Conservation (phyloP, 345 rosid genomes). For the Salix exigua region DNA sequence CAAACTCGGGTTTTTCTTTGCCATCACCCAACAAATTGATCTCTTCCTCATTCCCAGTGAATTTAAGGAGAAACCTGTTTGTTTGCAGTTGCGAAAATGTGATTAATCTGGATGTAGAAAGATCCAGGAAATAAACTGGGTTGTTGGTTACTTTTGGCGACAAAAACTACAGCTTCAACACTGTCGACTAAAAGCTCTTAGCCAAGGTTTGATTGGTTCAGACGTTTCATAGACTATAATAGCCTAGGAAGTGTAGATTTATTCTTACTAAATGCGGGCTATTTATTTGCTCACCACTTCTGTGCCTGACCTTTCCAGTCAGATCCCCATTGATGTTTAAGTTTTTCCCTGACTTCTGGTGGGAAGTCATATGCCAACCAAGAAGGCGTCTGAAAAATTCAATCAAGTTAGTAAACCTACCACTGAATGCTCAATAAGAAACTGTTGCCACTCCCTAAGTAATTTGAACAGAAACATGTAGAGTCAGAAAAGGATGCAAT, state of each 20-base stretch:
- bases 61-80: conserved; percentile 75
- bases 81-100: background rate
- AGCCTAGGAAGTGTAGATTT: background rate
- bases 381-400: conserved; percentile 51
- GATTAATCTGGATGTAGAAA: background rate
- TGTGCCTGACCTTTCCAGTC: conserved; percentile 99
- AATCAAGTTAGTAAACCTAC: background rate
- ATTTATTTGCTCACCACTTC: conserved; percentile 61
- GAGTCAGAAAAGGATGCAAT: background rate
- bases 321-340: conserved; percentile 72
- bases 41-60: conserved; percentile 82
- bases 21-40: conserved; percentile 85
- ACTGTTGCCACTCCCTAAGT: background rate
- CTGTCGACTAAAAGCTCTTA: background rate
- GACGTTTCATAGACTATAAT: background rate
- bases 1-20: conserved; percentile 87
- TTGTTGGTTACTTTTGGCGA: background rate
- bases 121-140: background rate
- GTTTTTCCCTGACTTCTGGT: conserved; percentile 77
- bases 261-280: background rate
- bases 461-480: background rate
- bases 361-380: conserved; percentile 96
- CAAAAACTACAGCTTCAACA: background rate
- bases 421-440: background rate
- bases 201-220: background rate